phyloP scores from a whole-genome alignment of 495 filamentous ascomycete genomes.

The Aspergillus bridgeri region DNA sequence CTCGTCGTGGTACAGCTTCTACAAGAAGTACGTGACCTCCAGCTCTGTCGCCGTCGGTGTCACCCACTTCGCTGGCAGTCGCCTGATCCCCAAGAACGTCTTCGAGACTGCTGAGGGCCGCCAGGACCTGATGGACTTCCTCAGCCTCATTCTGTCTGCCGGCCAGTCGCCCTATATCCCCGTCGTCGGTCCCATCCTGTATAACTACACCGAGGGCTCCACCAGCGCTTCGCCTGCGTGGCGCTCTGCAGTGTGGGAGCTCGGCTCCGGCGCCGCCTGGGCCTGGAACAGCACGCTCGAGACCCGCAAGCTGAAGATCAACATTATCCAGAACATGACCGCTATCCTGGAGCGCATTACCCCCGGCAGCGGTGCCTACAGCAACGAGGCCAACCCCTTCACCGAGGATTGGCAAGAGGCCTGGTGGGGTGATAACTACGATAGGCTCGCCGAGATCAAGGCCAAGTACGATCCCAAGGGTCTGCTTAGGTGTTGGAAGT shows the following conservation, averaged over 20 bases:
- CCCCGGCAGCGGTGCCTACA: constrained; percentile 41
- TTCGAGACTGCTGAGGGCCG: constrained; percentile 29
- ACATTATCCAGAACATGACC: constrained; percentile 30
- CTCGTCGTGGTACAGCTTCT: constrained; percentile 31
- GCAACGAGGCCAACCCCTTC: constrained; percentile 46
- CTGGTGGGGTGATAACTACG: constrained; percentile 50
- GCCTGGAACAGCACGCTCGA: constrained; percentile 34
- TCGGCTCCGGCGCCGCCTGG: constrained; percentile 32
- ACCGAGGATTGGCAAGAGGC: constrained; percentile 42
- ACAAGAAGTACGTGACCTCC: constrained; percentile 33
- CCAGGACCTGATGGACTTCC: constrained; percentile 20
- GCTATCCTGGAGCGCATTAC: constrained; percentile 37
- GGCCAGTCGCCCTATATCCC: constrained; percentile 27
- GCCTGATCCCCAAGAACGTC: constrained; percentile 34
- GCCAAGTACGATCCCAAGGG: constrained; percentile 42
- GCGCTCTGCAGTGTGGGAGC: constrained; percentile 38
- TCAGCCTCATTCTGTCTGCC: constrained; percentile 14
- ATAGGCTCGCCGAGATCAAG: constrained; percentile 38
- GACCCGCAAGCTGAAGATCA: constrained; percentile 29
- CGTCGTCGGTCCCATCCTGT: constrained; percentile 27
- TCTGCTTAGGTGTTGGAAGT: constrained; percentile 44
- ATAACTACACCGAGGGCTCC: constrained; percentile 24
- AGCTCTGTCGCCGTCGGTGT: constrained; percentile 29
- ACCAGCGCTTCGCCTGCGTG: constrained; percentile 45
- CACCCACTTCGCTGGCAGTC: constrained; percentile 29